Evolutionary conservation across 177 flowering plant genomes (phyloP), one percentile per base, ranked within the genome.

Genomic region (Vitis hybrid): DNA sequence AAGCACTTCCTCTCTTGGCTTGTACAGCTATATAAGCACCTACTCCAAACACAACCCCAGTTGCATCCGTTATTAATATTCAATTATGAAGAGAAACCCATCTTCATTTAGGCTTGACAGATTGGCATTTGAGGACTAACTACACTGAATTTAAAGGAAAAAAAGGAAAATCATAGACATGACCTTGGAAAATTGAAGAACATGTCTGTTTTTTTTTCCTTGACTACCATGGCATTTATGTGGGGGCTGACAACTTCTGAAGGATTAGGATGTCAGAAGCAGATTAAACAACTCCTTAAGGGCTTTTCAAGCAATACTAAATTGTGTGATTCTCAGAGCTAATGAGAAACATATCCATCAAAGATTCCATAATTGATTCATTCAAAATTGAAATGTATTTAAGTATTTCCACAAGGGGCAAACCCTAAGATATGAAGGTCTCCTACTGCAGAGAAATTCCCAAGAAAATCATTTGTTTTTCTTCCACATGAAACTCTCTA

Each of bases 241-340:
- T 58, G 22, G 61, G 31, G 61, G 47, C 20, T 58, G 61, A 58
- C 61, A 58, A 20, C 61, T 58, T 58, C 61, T 58, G 24, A 58
- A n/a, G 11, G 28, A 17, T 58, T 18, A 58, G 58, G 58, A 5
- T 55, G 58, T 58, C 28, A 58, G 61, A 11, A 58, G 2, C 24
- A 58, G 28, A 58, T 58, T 20, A 20, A 58, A 58, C 3, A 20
- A 58, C 61, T 58, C 8, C 8, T 55, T 55, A 14, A 55, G 8
- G 58, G 17, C 58, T 55, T 55, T 55, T 55, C 58, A 55, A 55
- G 7, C 12, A 55, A 55, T 55, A 17, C 61, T 18, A 38, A 38
- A 38, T 38, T 38, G 47, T 38, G 47, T 38, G 10, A 3, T 28
- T 28, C 31, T 28, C 31, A 28, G 31, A 28, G 31, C 31, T 28